phyloP scores from a whole-genome alignment of 129 eudicot species.

The Escallonia rubra region DNA sequence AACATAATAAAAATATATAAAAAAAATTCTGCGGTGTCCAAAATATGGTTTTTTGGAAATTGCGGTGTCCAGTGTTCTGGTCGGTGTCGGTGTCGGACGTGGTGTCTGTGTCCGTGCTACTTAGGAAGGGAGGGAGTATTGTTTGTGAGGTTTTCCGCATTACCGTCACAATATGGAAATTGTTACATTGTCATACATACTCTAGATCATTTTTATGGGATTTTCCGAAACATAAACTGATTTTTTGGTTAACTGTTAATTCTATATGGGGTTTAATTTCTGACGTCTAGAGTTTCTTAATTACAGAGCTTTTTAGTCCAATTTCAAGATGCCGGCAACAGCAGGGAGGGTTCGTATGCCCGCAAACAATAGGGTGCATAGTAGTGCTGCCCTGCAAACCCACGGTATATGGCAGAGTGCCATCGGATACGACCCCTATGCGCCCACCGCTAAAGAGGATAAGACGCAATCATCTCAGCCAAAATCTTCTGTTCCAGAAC shows the following conservation, averaged over 20 bases:
- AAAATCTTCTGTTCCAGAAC: constrained; percentile 40
- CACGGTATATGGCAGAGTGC: constrained; percentile 98
- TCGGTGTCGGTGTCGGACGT: too few species aligned
- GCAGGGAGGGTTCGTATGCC: constrained; percentile 99
- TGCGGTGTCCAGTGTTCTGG: too few species aligned
- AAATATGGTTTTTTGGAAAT: too few species aligned
- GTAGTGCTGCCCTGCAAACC: constrained; percentile 93
- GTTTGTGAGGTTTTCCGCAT: too few species aligned
- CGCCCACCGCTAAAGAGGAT: constrained; percentile 74
- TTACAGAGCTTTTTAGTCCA: constrained; percentile 9
- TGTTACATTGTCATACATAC: too few species aligned
- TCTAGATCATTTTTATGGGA: too few species aligned
- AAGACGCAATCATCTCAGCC: constrained; percentile 45
- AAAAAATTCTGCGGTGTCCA: too few species aligned
- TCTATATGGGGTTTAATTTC: neutral
- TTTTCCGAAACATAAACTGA: too few species aligned
- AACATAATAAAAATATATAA: too few species aligned
- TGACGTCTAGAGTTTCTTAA: constrained; percentile 1
- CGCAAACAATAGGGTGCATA: constrained; percentile 95
- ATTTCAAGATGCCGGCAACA: constrained; percentile 89
- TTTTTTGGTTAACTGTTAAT: neutral
- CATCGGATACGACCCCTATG: constrained; percentile 88
- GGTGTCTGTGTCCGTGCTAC: too few species aligned
- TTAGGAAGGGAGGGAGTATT: too few species aligned
- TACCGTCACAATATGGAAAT: too few species aligned